phyloP scores from a whole-genome alignment of 1,284 basidiomycete species.

The Ceratobasidium sp. region DNA sequence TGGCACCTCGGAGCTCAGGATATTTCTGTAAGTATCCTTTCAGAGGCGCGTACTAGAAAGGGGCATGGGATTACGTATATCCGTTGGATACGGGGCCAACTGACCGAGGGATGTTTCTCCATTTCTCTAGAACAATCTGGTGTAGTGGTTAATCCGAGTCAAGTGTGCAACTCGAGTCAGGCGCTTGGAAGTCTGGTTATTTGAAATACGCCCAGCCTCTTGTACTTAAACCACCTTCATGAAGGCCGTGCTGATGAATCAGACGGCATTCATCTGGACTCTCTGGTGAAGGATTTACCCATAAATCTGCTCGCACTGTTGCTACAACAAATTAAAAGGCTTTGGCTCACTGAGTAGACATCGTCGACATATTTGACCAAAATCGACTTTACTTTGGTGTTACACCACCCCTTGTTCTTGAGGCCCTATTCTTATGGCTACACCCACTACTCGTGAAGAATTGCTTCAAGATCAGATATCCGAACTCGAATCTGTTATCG shows the following conservation, averaged over 20 bases:
- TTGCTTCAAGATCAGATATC: constrained; percentile 15
- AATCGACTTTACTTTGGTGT: too few relatives aligned
- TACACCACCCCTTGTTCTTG: too few relatives aligned
- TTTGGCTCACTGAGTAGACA: too few relatives aligned
- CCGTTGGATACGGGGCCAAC: too few relatives aligned
- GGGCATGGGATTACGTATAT: too few relatives aligned
- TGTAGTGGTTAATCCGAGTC: background rate
- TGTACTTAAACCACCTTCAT: constrained; percentile 22
- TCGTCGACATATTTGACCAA: background rate
- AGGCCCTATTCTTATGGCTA: constrained; percentile 11
- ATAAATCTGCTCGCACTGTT: too few relatives aligned
- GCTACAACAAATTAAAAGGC: too few relatives aligned
- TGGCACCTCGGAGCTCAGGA: constrained; percentile 57
- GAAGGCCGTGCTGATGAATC: background rate
- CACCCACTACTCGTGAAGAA: background rate
- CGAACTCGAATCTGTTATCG: constrained; percentile 34
- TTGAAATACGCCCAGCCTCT: constrained; percentile 1
- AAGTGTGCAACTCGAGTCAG: constrained; percentile 25
- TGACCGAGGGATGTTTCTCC: constrained; percentile 41
- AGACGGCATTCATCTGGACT: constrained; percentile 19
- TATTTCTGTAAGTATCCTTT: constrained; percentile 57
- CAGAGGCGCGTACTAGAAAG: constrained; percentile 45
- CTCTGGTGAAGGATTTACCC: background rate
- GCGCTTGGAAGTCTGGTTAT: background rate
- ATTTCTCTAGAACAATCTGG: constrained; percentile 28